Evolutionary conservation across 2,329 filamentous ascomycete genomes (phyloP), one percentile per base, ranked within the genome.

Genomic region (Dactylellina sp.): DNA sequence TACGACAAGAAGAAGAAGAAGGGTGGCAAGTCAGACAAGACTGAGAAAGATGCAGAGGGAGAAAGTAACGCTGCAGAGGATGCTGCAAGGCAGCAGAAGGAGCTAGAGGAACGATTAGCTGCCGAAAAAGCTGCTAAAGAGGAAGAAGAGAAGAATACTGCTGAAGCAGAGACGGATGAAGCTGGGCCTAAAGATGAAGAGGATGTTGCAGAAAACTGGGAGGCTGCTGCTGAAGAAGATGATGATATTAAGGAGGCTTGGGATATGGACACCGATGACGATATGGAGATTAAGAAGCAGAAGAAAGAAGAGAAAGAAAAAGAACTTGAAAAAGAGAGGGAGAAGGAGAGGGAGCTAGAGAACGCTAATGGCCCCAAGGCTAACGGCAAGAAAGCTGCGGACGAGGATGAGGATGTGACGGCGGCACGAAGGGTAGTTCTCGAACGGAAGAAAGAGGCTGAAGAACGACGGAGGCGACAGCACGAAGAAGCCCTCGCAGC

Each of bases 401-500:
- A 80, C 2, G 87, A 85, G 1, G 90, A 93, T 63, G 91, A 96
- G 80, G 88, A 90, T 76, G 83, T 86, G 71, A 89, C 89, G n/a
- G 91, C 90, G n/a, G 85, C 88, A 42, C 85, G 91, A 79, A 86
- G 86, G 75, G 91, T 90, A 14, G 88, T 90, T 79, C 89, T 88
- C 22, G 88, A 91, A 80, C 88, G 90, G 79, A 97, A 97, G 84
- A 91, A 89, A 77, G 93, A 96, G 80, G 93, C 93, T 47, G 91
- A 92, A 14, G 92, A 95, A 79, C 88, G 94, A 80, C 88, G 94
- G 79, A 91, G 93, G 83, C 92, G 92, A 83, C 91, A 93, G 70
- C 92, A 96, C 81, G 92, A 97, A 82, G 94, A 93, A 75, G 95
- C 95, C 16, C 82, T 97, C 80, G 93, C 92, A 47, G 93, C 94